A percentile compares a stretch with the other conserved stretches of the same genome.
Conservation (phyloP, 2,329 filamentous ascomycete genomes). For the Venturia asperata region DNA sequence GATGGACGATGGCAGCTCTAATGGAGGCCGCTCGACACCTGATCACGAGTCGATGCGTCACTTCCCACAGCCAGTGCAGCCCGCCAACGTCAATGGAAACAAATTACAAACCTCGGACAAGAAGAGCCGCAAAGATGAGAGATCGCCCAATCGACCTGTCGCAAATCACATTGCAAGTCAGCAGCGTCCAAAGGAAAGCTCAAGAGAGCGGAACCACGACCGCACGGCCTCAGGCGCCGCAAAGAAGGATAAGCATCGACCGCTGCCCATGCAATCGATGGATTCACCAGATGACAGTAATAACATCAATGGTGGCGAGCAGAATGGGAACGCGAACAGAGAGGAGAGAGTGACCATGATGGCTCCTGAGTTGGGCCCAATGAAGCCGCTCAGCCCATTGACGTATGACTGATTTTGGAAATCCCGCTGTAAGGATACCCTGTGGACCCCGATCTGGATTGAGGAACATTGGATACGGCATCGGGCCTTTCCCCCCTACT, state of each 20-base stretch:
- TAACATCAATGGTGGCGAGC: neutral
- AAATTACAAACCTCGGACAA: neutral
- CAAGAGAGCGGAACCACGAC: neutral
- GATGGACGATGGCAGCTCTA: constrained; percentile 1
- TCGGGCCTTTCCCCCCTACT: neutral
- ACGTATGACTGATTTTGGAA: constrained; percentile 11
- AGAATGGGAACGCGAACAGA: neutral
- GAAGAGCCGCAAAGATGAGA: constrained; percentile 12
- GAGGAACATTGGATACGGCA: constrained; percentile 8
- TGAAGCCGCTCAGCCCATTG: constrained; percentile 19
- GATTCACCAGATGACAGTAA: neutral
- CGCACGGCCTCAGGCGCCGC: neutral
- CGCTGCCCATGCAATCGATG: neutral
- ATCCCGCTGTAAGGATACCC: neutral
- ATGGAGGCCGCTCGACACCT: constrained; percentile 5
- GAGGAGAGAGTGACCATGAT: neutral
- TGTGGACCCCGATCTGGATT: constrained; percentile 10
- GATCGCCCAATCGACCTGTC: neutral
- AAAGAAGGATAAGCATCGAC: neutral
- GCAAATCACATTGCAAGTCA: neutral
- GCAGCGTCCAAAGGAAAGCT: neutral
- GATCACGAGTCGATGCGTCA: constrained; percentile 5
- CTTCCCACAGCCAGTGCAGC: neutral
- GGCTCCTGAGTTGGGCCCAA: constrained; percentile 16
- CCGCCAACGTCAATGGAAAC: neutral